These are phyloP conservation scores for Lanmaoa pseudosensibilis DNA, from an alignment of 768 basidiomycete genomes.

Conservation along the genomic window DNA sequence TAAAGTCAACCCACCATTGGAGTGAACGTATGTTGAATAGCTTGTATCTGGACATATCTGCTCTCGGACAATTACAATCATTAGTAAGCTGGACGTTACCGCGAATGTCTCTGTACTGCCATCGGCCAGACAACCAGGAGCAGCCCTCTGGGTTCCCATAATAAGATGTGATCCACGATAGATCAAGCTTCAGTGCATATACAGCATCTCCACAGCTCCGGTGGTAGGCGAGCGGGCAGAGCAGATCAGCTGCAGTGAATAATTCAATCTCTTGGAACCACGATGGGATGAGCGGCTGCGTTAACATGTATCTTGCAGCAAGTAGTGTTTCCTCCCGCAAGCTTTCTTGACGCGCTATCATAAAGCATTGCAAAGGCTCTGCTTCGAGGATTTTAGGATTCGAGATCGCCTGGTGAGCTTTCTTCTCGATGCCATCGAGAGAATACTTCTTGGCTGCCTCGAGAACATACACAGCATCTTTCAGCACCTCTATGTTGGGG, in stretches of 20 bases:
- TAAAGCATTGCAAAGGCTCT: not conserved
- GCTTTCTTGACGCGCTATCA: not conserved
- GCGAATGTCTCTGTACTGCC: no score
- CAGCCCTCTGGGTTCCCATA: conserved; percentile 1
- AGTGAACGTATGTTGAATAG: no score
- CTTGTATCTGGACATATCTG: no score
- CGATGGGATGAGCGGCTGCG: conserved; percentile 20
- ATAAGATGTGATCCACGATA: conserved; percentile 15
- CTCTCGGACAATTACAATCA: no score
- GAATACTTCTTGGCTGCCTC: not conserved
- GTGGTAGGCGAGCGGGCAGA: conserved; percentile 24
- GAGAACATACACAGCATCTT: no score
- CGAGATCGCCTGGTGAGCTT: not conserved
- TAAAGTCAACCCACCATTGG: no score
- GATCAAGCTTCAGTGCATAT: not conserved
- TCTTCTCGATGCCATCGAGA: not conserved
- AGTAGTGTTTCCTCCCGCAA: not conserved
- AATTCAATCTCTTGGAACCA: conserved; percentile 29
- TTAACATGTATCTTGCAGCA: conserved; percentile 17
- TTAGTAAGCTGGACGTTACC: no score
- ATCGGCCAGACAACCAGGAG: conserved; percentile 1
- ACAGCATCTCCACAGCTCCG: no score
- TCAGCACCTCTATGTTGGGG: no score
- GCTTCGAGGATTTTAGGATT: not conserved
- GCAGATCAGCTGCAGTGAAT: conserved; percentile 26